Base-by-base conservation (phyloP, 139 green algal species). In the Trebouxia sp. region DNA sequence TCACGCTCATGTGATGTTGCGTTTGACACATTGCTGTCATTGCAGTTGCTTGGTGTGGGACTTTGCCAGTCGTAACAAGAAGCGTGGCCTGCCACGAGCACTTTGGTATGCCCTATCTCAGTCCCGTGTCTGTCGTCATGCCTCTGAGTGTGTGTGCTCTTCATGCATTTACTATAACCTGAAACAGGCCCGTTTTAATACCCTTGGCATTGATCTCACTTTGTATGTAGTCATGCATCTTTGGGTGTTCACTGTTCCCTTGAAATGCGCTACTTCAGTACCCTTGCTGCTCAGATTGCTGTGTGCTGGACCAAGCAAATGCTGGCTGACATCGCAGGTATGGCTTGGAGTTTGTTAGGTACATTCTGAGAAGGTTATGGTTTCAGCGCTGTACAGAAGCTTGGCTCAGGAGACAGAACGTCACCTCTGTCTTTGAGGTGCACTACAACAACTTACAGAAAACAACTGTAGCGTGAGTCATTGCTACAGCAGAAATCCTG, bases 21-120 rank as follows among this genome's bases (percentile, higher is more conserved):
- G 20, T 32, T 17, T 38, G 3, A 35, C 1, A 48, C 1, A 20
- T 14, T 37, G 47, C n/a, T 35, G 35, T 22, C 11, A 65, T 28
- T 38, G 82, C 88, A 90, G 89, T 79, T 92, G 89, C 78, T 56
- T 93, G 1, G 75, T 93, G 5, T 90, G 76, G 78, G 91, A 94
- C 65, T 88, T 79, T 76, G 91, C 88, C 28, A 82, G 47, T 15
- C 77, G 90, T 14, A 89, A 90, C 82, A 84, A 83, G n/a, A 84
- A 88, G 32, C 81, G 79, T 5, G 91, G 89, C 22, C 81, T 84
- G 1, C 88, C 92, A 0, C 83, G 91, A 6, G 90, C 91, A 0
- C 76, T 94, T 5, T 95, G 92, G 91, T 94, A 92, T 75, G 45
- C 93, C 92, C 38, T 37, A 43, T 15, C 24, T 22, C 56, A 37